These are phyloP conservation scores for Linnemannia hyalina DNA, from an alignment of 192 early-diverging fungal genomes.

Conservation along the genomic window DNA sequence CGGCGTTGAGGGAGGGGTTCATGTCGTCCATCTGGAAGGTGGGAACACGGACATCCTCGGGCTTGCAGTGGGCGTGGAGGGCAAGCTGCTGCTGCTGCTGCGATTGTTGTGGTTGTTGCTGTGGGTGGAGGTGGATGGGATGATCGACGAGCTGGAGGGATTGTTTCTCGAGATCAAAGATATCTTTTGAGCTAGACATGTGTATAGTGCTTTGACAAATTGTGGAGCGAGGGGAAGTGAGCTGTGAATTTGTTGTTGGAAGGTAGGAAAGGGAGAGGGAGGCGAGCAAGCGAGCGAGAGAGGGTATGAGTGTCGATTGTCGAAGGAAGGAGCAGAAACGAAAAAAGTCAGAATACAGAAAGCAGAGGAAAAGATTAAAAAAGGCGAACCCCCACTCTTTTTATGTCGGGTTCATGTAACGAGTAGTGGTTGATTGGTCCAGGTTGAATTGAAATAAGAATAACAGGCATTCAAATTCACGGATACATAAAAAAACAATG, in stretches of 20 bases:
- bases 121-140: constrained; percentile 23
- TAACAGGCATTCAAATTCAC: background rate
- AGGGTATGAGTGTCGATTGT: background rate
- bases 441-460: background rate
- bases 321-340: background rate
- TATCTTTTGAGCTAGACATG: constrained; percentile 49
- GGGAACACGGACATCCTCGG: constrained; percentile 44
- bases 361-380: background rate
- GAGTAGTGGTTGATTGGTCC: background rate
- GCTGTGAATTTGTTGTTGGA: background rate
- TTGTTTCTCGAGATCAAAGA: constrained; percentile 32
- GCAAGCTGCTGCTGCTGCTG: constrained; percentile 32
- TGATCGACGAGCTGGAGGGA: constrained; percentile 34
- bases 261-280: background rate
- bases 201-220: constrained; percentile 45
- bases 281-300: background rate
- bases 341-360: background rate
- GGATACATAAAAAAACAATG: background rate
- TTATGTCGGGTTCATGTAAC: background rate
- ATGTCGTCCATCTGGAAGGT: constrained; percentile 47
- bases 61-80: constrained; percentile 37
- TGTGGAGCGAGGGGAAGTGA: constrained; percentile 3
- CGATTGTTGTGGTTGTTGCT: constrained; percentile 17
- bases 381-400: too few relatives aligned
- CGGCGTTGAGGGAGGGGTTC: constrained; percentile 30